Evolutionary conservation across 805 yeast species (phyloP).

Genomic region (Torulaspora microellipsoides): DNA sequence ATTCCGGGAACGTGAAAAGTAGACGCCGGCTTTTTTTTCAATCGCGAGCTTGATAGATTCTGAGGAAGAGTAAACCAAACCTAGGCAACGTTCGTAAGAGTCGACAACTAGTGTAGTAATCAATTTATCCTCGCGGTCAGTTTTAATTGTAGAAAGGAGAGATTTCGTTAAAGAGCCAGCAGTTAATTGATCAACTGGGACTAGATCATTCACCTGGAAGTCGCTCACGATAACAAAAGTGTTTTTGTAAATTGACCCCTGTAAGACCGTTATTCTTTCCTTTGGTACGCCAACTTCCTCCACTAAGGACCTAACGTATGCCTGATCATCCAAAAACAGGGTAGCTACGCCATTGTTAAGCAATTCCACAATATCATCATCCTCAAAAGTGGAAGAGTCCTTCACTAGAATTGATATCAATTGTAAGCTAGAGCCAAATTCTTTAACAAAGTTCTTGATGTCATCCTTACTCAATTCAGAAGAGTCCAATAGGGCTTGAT

Average conservation of each 20-base stretch:
- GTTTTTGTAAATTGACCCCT: constrained; percentile 18
- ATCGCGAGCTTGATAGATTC: constrained; percentile 82
- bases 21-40: constrained; percentile 79
- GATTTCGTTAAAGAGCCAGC: constrained; percentile 16
- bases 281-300: constrained; percentile 49
- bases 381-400: constrained; percentile 21
- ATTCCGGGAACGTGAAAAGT: constrained; percentile 80
- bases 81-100: constrained; percentile 64
- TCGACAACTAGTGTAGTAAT: constrained; percentile 81
- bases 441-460: constrained; percentile 15
- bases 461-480: constrained; percentile 18
- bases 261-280: constrained; percentile 39
- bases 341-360: constrained; percentile 58
- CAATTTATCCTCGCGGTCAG: constrained; percentile 85
- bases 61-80: constrained; percentile 83
- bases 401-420: constrained; percentile 29
- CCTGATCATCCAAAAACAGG: constrained; percentile 37
- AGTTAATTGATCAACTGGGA: constrained; percentile 15
- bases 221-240: constrained; percentile 14
- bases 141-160: constrained; percentile 49
- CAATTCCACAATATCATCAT: constrained; percentile 47
- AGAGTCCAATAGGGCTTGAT: constrained; percentile 27
- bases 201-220: constrained; percentile 9
- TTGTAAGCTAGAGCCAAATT: constrained; percentile 14
- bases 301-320: constrained; percentile 32